phyloP scores from a whole-genome alignment of 371 early-diverging fungal species.

The Mortierella sp. region DNA sequence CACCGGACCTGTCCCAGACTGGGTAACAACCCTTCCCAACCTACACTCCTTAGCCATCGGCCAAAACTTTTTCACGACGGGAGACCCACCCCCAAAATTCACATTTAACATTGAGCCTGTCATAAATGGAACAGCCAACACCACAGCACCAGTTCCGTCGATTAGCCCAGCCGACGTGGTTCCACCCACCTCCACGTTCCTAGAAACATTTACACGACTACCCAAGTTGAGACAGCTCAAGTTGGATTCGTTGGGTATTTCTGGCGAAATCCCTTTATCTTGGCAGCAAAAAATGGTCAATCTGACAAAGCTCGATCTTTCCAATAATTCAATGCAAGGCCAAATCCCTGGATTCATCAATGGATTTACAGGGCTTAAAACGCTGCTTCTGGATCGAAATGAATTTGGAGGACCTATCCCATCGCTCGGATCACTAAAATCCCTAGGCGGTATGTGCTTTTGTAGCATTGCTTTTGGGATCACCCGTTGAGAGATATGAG shows the following conservation, averaged over 20 bases:
- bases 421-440: constrained; percentile 6
- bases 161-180: constrained; percentile 14
- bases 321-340: constrained; percentile 48
- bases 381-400: constrained; percentile 42
- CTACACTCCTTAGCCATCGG: constrained; percentile 44
- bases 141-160: background rate
- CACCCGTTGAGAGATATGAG: background rate
- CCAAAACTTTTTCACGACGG: constrained; percentile 34
- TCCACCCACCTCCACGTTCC: constrained; percentile 23
- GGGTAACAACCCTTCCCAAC: constrained; percentile 34
- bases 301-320: constrained; percentile 41
- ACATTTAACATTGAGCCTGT: constrained; percentile 29
- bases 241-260: constrained; percentile 29
- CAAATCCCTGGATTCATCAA: constrained; percentile 25
- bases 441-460: constrained; percentile 15
- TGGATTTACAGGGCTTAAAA: constrained; percentile 30
- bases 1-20: constrained; percentile 24
- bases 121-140: background rate
- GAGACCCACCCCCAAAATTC: constrained; percentile 23
- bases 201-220: constrained; percentile 22
- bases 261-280: constrained; percentile 28
- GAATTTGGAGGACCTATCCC: constrained; percentile 51
- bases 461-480: background rate
- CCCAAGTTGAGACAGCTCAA: constrained; percentile 37
- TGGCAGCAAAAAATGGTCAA: constrained; percentile 44